Evolutionary conservation across 345 rosid genomes (phyloP), one percentile per base, ranked within the genome.

Genomic region (Citrus unshiu): DNA sequence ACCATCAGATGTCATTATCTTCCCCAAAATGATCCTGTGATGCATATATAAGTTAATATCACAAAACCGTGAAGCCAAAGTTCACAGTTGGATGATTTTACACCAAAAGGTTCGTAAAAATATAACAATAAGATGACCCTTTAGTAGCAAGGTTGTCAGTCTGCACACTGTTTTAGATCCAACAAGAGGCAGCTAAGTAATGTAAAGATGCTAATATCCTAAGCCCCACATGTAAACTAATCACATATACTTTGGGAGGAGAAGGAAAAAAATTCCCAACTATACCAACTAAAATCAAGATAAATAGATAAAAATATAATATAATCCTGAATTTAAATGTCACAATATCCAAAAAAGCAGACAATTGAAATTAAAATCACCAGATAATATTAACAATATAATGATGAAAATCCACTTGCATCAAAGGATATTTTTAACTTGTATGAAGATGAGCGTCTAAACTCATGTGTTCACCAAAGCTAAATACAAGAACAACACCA

Each of bases 1-100:
- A 89, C 98, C 97, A 86, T 86, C 95, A 86, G 94, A 89, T 79
- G 97, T 94, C 73, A 83, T 86, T 84, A 95, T 90, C 95, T 89
- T 91, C 91, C 97, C 99, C 98, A 95, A 89, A 77, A 86, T 84
- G 91, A 95, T 82, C 97, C 99, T 93, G 97, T 89, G 95, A 91
- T 88, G 84, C 84, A 88, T 86, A 84, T 82, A 81, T 76, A 87
- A 83, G 83, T 75, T 83, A 84, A 84, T 64, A 83, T 35, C 75
- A 78, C 34, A 54, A 70, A 82, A 88, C 87, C 81, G 66, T 2
- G 79, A 78, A 83, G 71, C 72, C 78, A 81, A 73, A 79, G 81
- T 66, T 82, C 85, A 43, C 66, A 72, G 81, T 72, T 43, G 77
- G 80, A 83, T 84, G 76, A 74, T 76, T 72, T 67, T 66, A 66